phyloP scores from a whole-genome alignment of 2,329 filamentous ascomycete species.

The Aspergillus viridinutans region DNA sequence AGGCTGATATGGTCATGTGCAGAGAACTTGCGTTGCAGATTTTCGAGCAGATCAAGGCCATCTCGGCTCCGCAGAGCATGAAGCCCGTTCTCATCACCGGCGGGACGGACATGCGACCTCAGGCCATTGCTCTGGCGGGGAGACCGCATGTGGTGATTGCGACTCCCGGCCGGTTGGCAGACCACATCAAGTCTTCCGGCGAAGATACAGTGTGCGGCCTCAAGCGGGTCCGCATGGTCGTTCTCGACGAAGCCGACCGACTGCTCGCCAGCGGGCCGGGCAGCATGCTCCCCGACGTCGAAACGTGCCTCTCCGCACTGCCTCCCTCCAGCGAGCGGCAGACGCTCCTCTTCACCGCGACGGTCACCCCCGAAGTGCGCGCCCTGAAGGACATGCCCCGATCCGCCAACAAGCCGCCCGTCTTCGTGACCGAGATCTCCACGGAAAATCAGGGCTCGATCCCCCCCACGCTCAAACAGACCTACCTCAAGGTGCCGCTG shows the following conservation, averaged over 20 bases:
- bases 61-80: conserved; percentile 80
- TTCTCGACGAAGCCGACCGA: conserved; percentile 93
- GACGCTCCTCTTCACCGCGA: conserved; percentile 93
- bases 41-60: conserved; percentile 90
- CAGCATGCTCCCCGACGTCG: conserved; percentile 91
- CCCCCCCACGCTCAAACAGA: conserved; percentile 75
- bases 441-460: conserved; percentile 65
- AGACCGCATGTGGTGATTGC: conserved; percentile 91
- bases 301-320: conserved; percentile 77
- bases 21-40: conserved; percentile 93
- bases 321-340: conserved; percentile 77
- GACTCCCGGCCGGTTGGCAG: conserved; percentile 85
- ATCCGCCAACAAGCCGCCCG: conserved; percentile 64
- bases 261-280: conserved; percentile 70
- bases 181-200: conserved; percentile 88
- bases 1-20: conserved; percentile 1
- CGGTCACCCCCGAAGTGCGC: conserved; percentile 86
- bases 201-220: conserved; percentile 84
- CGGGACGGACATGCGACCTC: conserved; percentile 84
- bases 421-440: conserved; percentile 86
- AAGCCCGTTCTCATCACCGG: conserved; percentile 89
- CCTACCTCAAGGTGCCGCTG: conserved; percentile 81
- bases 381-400: conserved; percentile 75
- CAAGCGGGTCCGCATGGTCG: conserved; percentile 73
- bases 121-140: conserved; percentile 77